Base-by-base conservation (phyloP, 2,329 filamentous ascomycete genomes). In the Pyrenophora graminea region DNA sequence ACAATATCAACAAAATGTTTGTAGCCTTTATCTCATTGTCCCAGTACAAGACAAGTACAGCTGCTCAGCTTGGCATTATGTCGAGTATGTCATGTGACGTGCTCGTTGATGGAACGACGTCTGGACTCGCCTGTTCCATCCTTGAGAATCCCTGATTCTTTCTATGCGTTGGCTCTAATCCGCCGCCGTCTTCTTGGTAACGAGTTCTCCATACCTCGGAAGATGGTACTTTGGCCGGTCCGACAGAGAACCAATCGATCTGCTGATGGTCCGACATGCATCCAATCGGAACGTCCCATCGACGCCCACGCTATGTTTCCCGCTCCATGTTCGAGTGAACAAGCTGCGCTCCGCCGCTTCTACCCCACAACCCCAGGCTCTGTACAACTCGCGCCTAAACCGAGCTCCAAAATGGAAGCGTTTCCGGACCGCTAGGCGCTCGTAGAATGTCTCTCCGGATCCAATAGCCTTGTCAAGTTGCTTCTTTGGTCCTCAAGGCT, bases 181-280 rank as follows among this genome's bases (percentile, higher is more conserved):
- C 12, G 18, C 31, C n/a, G 37, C 38, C 15, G 27, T 34, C 18
- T 25, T 47, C 12, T 40, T 34, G 19, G 6, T 8, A 36, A 13
- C 27, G 9, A 30, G 9, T 3, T 12, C 27, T 9, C 23, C 23
- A 25, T 25, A 25, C 23, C 23, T 9, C 23, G 23, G 23, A 25
- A 31, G 13, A 31, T 17, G 23, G 21, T 39, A 27, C 19, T 32
- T 10, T n/a, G 23, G 34, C 15, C 59, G 59, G 61, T 23, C 59
- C 61, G 61, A 52, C 53, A 48, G 23, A 6, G 7, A 39, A 31
- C 58, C 54, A 60, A 60, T 60, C 44, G 41, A 17, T 4, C 6
- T 1, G 17, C 9, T 19, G 1, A 15, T 50, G 60, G 56, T 7
- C 60, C 60, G 60, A 63, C 52, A 59, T 45, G 21, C 36, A 51